A percentile compares a stretch with the other conserved stretches of the same genome.
These are phyloP conservation scores for Adansonia madagascariensis DNA, from an alignment of 441 rosid species.

Conservation along the genomic window DNA sequence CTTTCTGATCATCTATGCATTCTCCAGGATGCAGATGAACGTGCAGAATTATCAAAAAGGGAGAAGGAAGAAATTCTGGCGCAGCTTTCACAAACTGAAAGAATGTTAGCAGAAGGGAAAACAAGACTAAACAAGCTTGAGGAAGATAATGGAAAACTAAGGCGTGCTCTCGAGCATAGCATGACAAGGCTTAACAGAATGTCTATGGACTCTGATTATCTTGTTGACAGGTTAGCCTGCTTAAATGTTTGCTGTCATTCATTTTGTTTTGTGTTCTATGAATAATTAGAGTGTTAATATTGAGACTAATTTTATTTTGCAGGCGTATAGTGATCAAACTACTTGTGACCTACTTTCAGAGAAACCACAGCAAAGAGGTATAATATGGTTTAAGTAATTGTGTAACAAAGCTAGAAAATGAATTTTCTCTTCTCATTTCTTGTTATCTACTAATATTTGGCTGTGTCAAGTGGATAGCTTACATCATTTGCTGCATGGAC, in stretches of 20 bases:
- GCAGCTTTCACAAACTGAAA: slow-evolving; percentile 66
- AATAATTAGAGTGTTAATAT: slow-evolving; percentile 20
- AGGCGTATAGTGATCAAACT: slow-evolving; percentile 97
- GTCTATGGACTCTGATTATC: slow-evolving; percentile 91
- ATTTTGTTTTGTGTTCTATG: not conserved
- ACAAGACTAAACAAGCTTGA: slow-evolving; percentile 76
- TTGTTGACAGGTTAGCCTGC: slow-evolving; percentile 79
- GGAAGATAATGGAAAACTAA: slow-evolving; percentile 87
- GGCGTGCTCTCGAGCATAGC: slow-evolving; percentile 90
- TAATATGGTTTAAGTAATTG: not conserved
- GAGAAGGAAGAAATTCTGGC: slow-evolving; percentile 70
- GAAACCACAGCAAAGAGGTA: slow-evolving; percentile 97
- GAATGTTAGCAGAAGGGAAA: slow-evolving; percentile 62
- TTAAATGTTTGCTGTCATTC: not conserved
- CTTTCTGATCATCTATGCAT: slow-evolving; percentile 26
- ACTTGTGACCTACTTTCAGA: slow-evolving; percentile 86
- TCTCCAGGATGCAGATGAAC: slow-evolving; percentile 62
- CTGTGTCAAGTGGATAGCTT: not conserved
- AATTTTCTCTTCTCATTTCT: slow-evolving; percentile 1
- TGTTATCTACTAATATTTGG: not conserved
- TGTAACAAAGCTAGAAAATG: slow-evolving; percentile 15
- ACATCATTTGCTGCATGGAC: not conserved
- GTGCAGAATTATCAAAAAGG: slow-evolving; percentile 53
- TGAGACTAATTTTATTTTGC: slow-evolving; percentile 28
- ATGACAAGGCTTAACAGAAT: slow-evolving; percentile 95